Evolutionary conservation across 306 rosid genomes (phyloP), one percentile per base, ranked within the genome.

Genomic region (Inga leiocalycina): DNA sequence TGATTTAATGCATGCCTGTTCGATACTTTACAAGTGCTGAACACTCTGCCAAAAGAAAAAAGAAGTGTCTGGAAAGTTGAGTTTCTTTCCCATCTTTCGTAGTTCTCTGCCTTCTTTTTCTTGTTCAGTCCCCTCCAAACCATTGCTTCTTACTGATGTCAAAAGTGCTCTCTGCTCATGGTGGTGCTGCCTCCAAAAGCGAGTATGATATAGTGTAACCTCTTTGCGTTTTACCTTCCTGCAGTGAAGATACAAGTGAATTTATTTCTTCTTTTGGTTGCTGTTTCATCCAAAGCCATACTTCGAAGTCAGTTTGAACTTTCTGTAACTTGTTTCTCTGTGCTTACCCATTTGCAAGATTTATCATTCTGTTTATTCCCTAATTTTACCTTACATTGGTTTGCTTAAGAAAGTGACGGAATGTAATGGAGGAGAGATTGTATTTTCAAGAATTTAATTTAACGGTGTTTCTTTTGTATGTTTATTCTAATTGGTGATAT

Each of bases 81-180:
- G 27, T 48, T 76, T 74, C 68, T 75, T 30, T 78, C 51, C 61
- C 16, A 17, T 71, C 70, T 68, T 34, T 32, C 3, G 57, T 27
- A 27, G 27, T 49, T 48, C 35, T 81, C 79, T 24, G 39, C 61
- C 56, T n/a, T 49, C 43, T 45, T 45, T 45, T 77, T 74, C 70
- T 44, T 41, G 24, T 81, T 74, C 59, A 54, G 76, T 88, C 71
- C 74, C 51, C 74, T 12, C 14, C 6, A 49, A 14, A 51, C 73
- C 39, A 75, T 78, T 78, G 81, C 70, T 82, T 54, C 78, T 46
- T 76, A 76, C 84, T 24, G 78, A 24, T 74, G 52, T 61, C 54
- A 43, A 30, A 39, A 69, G 75, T 48, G 69, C 43, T 66, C 44
- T 59, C 48, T 61, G 81, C 79, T 69, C 22, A 12, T 44, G 59